Percentiles rank a stretch among this genome's conserved stretches.
phyloP scores from a whole-genome alignment of 495 filamentous ascomycete genomes.

The Amorphotheca resinae region DNA sequence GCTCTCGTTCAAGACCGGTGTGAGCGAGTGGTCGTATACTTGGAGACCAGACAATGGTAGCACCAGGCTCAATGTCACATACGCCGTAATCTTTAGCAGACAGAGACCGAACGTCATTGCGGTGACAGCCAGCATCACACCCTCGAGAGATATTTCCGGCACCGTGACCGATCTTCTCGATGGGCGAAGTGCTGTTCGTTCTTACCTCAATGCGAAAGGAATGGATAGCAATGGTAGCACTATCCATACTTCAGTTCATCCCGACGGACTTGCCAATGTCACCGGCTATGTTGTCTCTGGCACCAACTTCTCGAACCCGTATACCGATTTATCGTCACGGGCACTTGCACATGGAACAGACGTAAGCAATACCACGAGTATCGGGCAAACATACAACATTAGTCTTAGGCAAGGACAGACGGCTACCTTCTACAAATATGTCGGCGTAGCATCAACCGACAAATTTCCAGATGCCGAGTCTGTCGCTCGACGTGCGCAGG shows the following conservation, averaged over 20 bases:
- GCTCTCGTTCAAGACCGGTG: constrained; percentile 49
- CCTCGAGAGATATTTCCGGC: constrained; percentile 27
- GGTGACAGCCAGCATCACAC: constrained; percentile 33
- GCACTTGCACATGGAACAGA: constrained; percentile 22
- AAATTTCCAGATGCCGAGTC: constrained; percentile 31
- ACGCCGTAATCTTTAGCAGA: constrained; percentile 36
- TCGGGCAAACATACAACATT: constrained; percentile 37
- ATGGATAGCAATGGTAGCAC: constrained; percentile 25
- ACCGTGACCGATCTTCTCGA: constrained; percentile 42
- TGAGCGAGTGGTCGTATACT: constrained; percentile 50
- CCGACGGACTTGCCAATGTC: constrained; percentile 33
- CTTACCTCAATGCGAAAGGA: constrained; percentile 30
- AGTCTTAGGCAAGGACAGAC: constrained; percentile 26
- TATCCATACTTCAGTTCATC: constrained; percentile 41
- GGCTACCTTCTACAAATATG: constrained; percentile 34
- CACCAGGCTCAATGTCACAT: constrained; percentile 41
- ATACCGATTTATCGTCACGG: constrained; percentile 24
- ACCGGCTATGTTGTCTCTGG: constrained; percentile 41
- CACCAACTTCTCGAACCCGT: constrained; percentile 23
- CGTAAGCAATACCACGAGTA: constrained; percentile 35
- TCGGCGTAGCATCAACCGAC: constrained; percentile 41
- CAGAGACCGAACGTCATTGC: constrained; percentile 31
- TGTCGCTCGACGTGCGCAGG: constrained; percentile 30
- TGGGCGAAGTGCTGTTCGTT: constrained; percentile 38
- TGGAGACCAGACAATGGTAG: constrained; percentile 45